Evolutionary conservation across 2,329 filamentous ascomycete species (phyloP).

Genomic region (Scedosporium minutisporum): DNA sequence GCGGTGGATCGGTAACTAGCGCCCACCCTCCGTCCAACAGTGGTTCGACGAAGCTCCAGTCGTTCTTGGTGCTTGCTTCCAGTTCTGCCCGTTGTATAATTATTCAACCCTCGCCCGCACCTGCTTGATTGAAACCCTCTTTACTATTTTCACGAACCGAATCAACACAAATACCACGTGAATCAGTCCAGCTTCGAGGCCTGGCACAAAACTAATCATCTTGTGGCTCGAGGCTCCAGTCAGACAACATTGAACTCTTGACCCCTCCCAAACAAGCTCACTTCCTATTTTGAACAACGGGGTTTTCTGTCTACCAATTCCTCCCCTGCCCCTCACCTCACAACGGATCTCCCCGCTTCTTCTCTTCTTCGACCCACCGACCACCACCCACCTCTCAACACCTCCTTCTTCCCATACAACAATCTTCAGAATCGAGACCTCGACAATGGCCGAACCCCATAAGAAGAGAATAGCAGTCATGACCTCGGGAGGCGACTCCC

Average conservation of each 20-base stretch:
- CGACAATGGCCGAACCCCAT: conserved; percentile 27
- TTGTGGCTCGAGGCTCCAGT: no score
- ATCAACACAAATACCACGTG: no score
- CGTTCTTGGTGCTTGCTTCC: neutral
- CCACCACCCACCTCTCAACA: neutral
- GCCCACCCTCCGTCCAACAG: neutral
- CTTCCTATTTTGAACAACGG: neutral
- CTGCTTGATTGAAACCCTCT: no score
- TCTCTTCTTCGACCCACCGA: neutral
- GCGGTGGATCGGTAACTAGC: neutral
- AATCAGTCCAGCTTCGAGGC: no score
- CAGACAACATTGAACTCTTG: neutral
- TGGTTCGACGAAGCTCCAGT: neutral
- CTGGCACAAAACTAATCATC: no score
- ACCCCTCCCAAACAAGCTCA: neutral
- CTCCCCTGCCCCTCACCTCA: neutral
- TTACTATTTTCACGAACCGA: no score
- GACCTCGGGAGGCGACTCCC: conserved; percentile 90
- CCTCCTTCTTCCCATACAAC: neutral
- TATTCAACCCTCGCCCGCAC: no score
- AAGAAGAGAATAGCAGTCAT: conserved; percentile 75
- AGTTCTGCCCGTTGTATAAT: neutral
- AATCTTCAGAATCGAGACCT: neutral
- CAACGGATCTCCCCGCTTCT: neutral
- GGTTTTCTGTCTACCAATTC: neutral